Conservation (phyloP, 1,284 basidiomycete genomes). For the Rhizoctonia solani region DNA sequence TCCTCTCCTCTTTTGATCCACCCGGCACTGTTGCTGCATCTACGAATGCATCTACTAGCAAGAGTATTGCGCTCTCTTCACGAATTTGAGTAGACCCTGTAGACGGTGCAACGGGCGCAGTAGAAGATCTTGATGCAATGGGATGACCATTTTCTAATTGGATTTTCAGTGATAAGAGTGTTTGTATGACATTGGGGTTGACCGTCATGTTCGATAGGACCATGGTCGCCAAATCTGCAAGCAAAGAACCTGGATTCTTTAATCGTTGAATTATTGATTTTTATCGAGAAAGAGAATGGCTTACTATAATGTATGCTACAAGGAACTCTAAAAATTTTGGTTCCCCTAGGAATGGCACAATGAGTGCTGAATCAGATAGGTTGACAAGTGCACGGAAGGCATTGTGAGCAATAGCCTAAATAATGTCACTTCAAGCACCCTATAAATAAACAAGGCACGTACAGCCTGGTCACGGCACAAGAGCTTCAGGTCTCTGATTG, state of each 20-base stretch:
- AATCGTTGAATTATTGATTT: not conserved
- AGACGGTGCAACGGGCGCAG: constrained; percentile 66
- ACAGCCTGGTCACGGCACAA: constrained; percentile 87
- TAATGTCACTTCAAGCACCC: constrained; percentile 31
- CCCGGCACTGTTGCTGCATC: constrained; percentile 64
- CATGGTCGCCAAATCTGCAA: constrained; percentile 96
- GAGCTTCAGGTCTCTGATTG: constrained; percentile 77
- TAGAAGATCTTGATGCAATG: constrained; percentile 73
- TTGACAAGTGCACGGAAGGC: constrained; percentile 95
- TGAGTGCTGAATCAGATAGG: constrained; percentile 81
- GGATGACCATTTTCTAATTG: constrained; percentile 58
- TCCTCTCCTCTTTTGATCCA: constrained; percentile 40
- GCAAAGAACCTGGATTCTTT: constrained; percentile 85
- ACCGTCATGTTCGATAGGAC: constrained; percentile 93
- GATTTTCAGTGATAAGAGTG: constrained; percentile 70
- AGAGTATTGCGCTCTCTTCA: constrained; percentile 68
- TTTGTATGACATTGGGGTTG: constrained; percentile 68
- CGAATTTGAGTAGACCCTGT: constrained; percentile 59
- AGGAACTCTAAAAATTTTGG: constrained; percentile 79
- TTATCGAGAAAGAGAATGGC: constrained; percentile 43
- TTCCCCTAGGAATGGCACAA: constrained; percentile 74
- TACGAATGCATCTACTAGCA: constrained; percentile 85
- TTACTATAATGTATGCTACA: constrained; percentile 87
- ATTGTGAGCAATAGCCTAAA: constrained; percentile 88
- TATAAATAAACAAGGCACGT: constrained; percentile 40